Evolutionary conservation across 1,284 basidiomycete genomes (phyloP).

Genomic region (Marasmius tenuissimus): DNA sequence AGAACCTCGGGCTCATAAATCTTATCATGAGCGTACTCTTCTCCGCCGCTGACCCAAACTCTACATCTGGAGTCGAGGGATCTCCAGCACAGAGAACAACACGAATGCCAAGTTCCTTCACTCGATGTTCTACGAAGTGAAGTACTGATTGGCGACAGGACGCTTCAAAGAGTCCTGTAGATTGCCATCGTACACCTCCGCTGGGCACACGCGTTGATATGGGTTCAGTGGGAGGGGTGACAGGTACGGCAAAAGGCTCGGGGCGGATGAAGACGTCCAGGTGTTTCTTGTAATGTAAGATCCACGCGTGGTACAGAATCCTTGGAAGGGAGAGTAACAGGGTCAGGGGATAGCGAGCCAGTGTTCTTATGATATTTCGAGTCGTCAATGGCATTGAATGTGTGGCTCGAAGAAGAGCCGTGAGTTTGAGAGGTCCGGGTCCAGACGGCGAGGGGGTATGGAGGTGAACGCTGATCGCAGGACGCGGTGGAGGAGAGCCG

Average conservation of each 20-base stretch:
- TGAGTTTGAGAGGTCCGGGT: conserved; percentile 48
- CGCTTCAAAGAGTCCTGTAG: background rate
- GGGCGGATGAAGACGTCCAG: conserved; percentile 67
- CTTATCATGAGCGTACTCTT: background rate
- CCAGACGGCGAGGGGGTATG: conserved; percentile 27
- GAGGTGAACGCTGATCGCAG: conserved; percentile 38
- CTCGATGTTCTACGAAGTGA: background rate
- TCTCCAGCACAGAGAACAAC: background rate
- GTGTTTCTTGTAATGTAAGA: conserved; percentile 64
- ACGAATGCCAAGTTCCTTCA: background rate
- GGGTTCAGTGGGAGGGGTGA: background rate
- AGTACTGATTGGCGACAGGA: background rate
- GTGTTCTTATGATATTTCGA: conserved; percentile 37
- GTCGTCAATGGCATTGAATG: conserved; percentile 42
- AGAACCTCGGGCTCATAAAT: background rate
- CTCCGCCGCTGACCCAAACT: background rate
- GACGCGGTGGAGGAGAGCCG: conserved; percentile 23
- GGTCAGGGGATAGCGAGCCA: conserved; percentile 52
- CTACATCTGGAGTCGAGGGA: background rate
- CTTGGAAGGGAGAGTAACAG: conserved; percentile 61
- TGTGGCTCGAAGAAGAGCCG: conserved; percentile 42
- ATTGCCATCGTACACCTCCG: conserved; percentile 5
- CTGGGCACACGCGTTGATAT: conserved; percentile 1
- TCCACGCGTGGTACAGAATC: conserved; percentile 67
- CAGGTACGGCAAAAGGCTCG: conserved; percentile 47